Base-by-base conservation (phyloP, 495 filamentous ascomycete species). In the Pyrenopolyporus hunteri region DNA sequence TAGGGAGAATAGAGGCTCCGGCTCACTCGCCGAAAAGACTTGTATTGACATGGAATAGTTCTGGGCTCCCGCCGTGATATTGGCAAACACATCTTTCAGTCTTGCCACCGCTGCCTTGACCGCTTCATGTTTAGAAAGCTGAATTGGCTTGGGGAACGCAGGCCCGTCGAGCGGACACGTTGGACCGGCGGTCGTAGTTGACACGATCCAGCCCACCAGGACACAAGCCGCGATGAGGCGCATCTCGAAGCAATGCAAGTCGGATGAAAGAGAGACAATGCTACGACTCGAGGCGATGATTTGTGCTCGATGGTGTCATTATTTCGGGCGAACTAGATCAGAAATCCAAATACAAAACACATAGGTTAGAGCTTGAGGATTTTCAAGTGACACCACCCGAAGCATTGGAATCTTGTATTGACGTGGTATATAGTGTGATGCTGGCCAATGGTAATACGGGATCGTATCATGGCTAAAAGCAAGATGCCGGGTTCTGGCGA, bases 151-250 rank as follows among this genome's bases (percentile, higher is more conserved):
- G 23, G 80, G 75, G 51, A 76, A 85, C 26, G 70, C 75, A 9
- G 79, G 78, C 0, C 81, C 81, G 10, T 80, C 74, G 1, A 83
- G 65, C 1, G 81, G 82, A 55, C 81, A 85, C 48, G 69, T 73
- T 11, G 70, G 69, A 11, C 51, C 58, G 11, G 72, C 73, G 35
- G 22, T 45, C 31, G 42, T 22, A 33, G 52, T 36, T 5, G 44
- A 35, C 13, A 54, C 40, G 25, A 66, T 7, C n/a, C 48, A 57
- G 14, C 60, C 54, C 25, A 51, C 4, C 26, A 55, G 29, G 11
- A 33, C 14, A 10, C 57, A 26, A 9, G 59, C 6, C 47, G 16
- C 40, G n/a, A 26, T 39, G 26, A 37, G 6, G 19, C 42, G 28
- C 64, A 67, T 67, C 19, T 58, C 57, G 13, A 14, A 40, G 11